Evolutionary conservation across 2,329 filamentous ascomycete species (phyloP).

Genomic region (Talaromyces sp.): DNA sequence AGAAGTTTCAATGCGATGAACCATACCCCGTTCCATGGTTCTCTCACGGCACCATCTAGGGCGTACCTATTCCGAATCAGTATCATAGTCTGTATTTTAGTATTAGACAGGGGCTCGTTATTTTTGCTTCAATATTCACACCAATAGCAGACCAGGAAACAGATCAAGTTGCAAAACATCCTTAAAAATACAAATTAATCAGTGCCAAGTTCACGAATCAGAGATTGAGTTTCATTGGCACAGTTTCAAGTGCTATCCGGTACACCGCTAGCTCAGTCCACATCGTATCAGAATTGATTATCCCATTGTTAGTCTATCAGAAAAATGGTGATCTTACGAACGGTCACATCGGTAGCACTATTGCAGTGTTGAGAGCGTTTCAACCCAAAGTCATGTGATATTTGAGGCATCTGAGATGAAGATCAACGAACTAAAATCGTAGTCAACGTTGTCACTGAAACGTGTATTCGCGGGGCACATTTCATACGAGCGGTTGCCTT

Average conservation of each 20-base stretch:
- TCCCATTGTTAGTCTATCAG: neutral
- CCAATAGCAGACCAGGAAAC: neutral
- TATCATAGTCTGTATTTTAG: too few species aligned
- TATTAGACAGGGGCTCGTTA: neutral
- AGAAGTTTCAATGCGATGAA: neutral
- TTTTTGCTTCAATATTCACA: neutral
- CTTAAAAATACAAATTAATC: neutral
- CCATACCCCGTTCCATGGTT: constrained; percentile 5
- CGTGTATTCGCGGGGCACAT: neutral
- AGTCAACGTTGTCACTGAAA: neutral
- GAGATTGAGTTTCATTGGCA: neutral
- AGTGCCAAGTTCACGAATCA: neutral
- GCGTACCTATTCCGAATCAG: constrained; percentile 5
- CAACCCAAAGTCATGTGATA: neutral
- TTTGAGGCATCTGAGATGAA: neutral
- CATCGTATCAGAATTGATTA: neutral
- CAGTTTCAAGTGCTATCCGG: neutral
- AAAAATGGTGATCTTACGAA: neutral
- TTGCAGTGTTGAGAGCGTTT: neutral
- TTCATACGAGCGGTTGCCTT: neutral
- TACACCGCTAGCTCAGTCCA: neutral
- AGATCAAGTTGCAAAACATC: neutral
- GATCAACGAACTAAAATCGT: too few species aligned
- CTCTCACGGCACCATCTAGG: constrained; percentile 3
- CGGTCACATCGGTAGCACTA: neutral